These are phyloP conservation scores for Rhynchospora tenuis DNA, from an alignment of 176 grass and related monocot genomes.

Conservation along the genomic window DNA sequence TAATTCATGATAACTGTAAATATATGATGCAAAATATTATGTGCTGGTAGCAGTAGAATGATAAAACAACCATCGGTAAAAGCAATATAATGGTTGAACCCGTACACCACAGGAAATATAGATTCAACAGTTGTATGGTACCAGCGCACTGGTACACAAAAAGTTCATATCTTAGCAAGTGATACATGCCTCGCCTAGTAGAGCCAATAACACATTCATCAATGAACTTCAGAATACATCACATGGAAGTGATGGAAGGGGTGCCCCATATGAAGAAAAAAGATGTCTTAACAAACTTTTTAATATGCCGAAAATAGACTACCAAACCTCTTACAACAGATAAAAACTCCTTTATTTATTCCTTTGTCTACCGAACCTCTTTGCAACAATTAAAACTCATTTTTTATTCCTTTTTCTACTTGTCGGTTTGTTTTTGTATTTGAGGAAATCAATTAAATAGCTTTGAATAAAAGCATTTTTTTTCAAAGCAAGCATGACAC, in stretches of 20 bases:
- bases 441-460: not conserved
- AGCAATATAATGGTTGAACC: not conserved
- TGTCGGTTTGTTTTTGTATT: not conserved
- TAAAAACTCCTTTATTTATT: not conserved
- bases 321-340: not conserved
- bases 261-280: conserved; percentile 2
- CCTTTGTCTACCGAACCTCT: not conserved
- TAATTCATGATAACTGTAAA: not conserved
- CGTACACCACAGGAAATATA: not conserved
- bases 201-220: not conserved
- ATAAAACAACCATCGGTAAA: not conserved
- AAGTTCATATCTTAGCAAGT: not conserved
- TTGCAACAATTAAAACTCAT: not conserved
- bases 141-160: not conserved
- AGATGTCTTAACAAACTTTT: not conserved
- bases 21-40: not conserved
- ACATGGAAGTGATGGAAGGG: not conserved
- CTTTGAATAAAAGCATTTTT: not conserved
- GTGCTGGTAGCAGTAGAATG: too few species aligned
- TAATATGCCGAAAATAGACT: not conserved
- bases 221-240: conserved; percentile 6
- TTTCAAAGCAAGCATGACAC: not conserved
- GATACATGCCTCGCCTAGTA: not conserved
- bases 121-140: not conserved
- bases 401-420: not conserved